Percentiles rank a stretch among this genome's conserved stretches.
These are phyloP conservation scores for Endogone sp. DNA, from an alignment of 192 early-diverging fungal genomes.

Conservation along the genomic window DNA sequence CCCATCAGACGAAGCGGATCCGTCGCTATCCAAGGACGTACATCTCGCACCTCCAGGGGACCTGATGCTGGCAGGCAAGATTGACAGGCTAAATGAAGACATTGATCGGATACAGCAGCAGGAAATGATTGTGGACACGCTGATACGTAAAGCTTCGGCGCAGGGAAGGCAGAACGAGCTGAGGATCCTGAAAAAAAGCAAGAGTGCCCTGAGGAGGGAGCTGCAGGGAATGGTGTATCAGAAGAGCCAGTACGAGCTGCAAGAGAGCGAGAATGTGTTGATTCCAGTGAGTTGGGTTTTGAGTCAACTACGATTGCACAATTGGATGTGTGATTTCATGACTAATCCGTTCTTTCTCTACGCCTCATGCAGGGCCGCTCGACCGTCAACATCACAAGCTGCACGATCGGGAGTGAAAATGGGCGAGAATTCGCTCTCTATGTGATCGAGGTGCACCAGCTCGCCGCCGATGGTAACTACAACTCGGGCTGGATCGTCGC, in stretches of 20 bases:
- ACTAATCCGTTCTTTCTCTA: not conserved
- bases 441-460: constrained; percentile 70
- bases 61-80: constrained; percentile 54
- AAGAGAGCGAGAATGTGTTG: constrained; percentile 58
- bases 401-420: constrained; percentile 46
- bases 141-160: constrained; percentile 57
- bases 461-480: constrained; percentile 42
- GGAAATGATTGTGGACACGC: constrained; percentile 59
- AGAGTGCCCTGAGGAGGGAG: constrained; percentile 50
- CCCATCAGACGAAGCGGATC: constrained; percentile 27
- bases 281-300: constrained; percentile 38
- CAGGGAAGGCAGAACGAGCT: constrained; percentile 53
- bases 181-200: constrained; percentile 59
- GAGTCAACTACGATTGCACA: not conserved
- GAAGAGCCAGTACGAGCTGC: constrained; percentile 53
- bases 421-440: constrained; percentile 54
- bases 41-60: constrained; percentile 65
- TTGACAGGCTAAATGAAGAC: constrained; percentile 44
- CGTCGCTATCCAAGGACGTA: constrained; percentile 40
- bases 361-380: constrained; percentile 35
- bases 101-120: constrained; percentile 57
- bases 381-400: constrained; percentile 41
- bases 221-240: constrained; percentile 56
- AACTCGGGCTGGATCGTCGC: constrained; percentile 72
- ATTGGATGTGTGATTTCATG: not conserved